Base-by-base conservation (phyloP, 441 rosid genomes). In the Adansonia grandidieri region DNA sequence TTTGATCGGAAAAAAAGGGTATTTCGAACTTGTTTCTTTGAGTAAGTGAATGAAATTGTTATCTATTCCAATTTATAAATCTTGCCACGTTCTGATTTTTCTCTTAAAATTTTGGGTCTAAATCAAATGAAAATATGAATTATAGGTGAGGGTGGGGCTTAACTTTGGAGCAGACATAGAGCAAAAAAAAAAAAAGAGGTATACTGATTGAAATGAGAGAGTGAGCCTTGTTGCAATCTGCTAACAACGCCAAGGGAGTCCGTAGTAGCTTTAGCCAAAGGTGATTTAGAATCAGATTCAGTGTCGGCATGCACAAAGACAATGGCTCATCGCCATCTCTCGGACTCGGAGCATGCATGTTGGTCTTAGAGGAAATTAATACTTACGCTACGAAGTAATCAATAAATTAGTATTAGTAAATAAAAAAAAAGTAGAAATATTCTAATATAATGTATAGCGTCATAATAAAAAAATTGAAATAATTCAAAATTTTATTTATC, bases 161-260 rank as follows among this genome's bases (percentile, higher is more conserved):
- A 13, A 5, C 11, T 50, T 51, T 11, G 32, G 56, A 8, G 57
- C 53, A 45, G 44, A 70, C 66, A 50, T 40, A 2, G 51, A 40
- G 40, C n/a, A 28, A 28, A 28, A 28, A 28, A 28, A 28, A 28
- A 28, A 28, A 28, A 28, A 28, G 32, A 28, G 32, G 0, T 28
- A 28, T 2, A 28, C 32, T 28, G 32, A 28, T 28, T 28, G 2
- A 47, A 47, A 47, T 47, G 85, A 82, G 84, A 79, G 87, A 50
- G 15, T 50, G 44, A 24, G 82, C 77, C 65, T 86, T 77, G 86
- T 74, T 81, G 82, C 68, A 56, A 74, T 73, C 78, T 68, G 22
- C 71, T 50, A 83, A 81, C 88, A 80, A 56, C n/a, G 22, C 85
- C 92, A 88, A 77, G 87, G 85, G 89, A 82, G 77, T 66, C 40